A percentile compares a stretch with the other conserved stretches of the same genome.
These are phyloP conservation scores for Nidularia pulvinata DNA, from an alignment of 768 basidiomycete genomes.

Conservation along the genomic window DNA sequence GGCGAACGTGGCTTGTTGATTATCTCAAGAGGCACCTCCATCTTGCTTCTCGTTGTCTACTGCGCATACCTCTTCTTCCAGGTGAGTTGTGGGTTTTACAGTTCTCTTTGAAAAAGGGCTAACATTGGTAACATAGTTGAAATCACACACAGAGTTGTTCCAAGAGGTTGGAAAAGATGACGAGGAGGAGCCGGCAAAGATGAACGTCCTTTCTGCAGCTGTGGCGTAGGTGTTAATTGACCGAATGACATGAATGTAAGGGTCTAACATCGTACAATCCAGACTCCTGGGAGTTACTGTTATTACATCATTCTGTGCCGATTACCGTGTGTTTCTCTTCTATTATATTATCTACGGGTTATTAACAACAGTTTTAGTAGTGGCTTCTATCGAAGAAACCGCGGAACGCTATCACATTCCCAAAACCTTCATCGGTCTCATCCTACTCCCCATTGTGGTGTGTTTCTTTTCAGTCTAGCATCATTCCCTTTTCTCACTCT, in stretches of 20 bases:
- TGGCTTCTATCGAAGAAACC: conserved; percentile 92
- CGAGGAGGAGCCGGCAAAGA: conserved; percentile 41
- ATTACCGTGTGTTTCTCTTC: conserved; percentile 58
- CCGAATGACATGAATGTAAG: not conserved
- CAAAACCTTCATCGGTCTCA: conserved; percentile 84
- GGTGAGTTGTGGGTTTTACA: conserved; percentile 28
- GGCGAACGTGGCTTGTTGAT: conserved; percentile 54
- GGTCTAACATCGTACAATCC: not conserved
- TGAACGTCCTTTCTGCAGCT: conserved; percentile 72
- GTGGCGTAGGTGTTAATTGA: conserved; percentile 39
- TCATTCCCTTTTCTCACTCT: not conserved
- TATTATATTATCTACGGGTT: not conserved
- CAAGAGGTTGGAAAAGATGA: not conserved
- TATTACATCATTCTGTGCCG: conserved; percentile 87
- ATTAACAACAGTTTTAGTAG: conserved; percentile 44
- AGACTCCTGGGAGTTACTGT: conserved; percentile 78
- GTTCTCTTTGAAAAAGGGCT: not conserved
- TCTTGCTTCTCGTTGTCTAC: conserved; percentile 76
- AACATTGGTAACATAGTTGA: conserved; percentile 44
- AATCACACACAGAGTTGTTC: conserved; percentile 71
- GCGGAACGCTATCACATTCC: conserved; percentile 80
- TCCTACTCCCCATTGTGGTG: conserved; percentile 87
- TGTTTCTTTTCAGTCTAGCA: conserved; percentile 11
- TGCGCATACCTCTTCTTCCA: conserved; percentile 76
- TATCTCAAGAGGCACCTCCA: conserved; percentile 81